Evolutionary conservation across 257 asterid genomes (phyloP).

Genomic region (Hygrophila difformis): DNA sequence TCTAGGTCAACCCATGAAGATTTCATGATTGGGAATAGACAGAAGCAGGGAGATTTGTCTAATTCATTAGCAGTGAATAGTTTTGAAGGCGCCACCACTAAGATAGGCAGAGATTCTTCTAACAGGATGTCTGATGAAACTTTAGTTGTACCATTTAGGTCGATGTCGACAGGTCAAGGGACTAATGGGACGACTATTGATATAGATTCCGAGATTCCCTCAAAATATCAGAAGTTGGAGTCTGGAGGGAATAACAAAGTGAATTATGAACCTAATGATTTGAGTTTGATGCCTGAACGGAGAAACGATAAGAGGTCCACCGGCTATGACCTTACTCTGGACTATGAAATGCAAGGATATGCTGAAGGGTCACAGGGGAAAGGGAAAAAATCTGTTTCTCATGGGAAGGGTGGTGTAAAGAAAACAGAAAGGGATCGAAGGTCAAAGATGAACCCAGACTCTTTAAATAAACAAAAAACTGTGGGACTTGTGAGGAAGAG

Average conservation of each 20-base stretch:
- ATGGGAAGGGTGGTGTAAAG: constrained; percentile 33
- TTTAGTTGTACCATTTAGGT: constrained; percentile 71
- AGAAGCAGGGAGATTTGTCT: constrained; percentile 30
- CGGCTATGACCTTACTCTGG: constrained; percentile 59
- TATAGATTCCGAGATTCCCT: constrained; percentile 68
- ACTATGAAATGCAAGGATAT: constrained; percentile 75
- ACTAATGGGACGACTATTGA: constrained; percentile 49
- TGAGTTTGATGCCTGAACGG: constrained; percentile 79
- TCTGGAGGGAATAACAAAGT: constrained; percentile 32
- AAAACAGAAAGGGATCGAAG: constrained; percentile 52
- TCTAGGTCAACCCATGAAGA: constrained; percentile 49
- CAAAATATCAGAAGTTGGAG: constrained; percentile 38
- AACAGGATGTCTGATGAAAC: constrained; percentile 61
- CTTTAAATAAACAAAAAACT: constrained; percentile 46
- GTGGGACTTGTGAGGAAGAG: constrained; percentile 77
- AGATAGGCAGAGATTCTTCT: constrained; percentile 37
- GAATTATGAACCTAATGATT: constrained; percentile 72
- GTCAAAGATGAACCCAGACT: constrained; percentile 40
- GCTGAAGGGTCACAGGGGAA: constrained; percentile 34
- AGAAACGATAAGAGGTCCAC: constrained; percentile 43
- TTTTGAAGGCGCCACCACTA: constrained; percentile 28
- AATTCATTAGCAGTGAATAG: constrained; percentile 43
- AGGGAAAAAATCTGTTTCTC: constrained; percentile 26
- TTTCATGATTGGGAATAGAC: constrained; percentile 40
- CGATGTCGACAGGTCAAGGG: constrained; percentile 46